Evolutionary conservation across 345 rosid species (phyloP).

Genomic region (Trapa incisa): DNA sequence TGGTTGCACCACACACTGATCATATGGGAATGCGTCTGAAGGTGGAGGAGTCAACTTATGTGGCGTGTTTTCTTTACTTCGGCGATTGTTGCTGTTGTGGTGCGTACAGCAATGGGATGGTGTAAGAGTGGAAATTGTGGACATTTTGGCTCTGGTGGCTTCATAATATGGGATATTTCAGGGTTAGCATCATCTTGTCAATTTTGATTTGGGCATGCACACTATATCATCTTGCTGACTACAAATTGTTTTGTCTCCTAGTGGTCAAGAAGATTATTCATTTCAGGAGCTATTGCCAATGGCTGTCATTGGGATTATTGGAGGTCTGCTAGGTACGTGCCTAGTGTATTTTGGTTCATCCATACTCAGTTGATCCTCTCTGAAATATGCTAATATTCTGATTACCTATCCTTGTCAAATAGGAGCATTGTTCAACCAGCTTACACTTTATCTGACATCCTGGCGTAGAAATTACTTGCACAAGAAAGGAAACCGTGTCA

Average conservation of each 20-base stretch:
- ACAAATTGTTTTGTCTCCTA: slow-evolving; percentile 14
- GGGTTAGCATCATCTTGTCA: slow-evolving; percentile 36
- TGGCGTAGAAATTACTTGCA: slow-evolving; percentile 90
- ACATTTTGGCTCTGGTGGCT: slow-evolving; percentile 93
- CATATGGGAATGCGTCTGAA: slow-evolving; percentile 16
- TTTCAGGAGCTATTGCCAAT: slow-evolving; percentile 86
- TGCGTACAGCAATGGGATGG: slow-evolving; percentile 94
- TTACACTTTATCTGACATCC: slow-evolving; percentile 58
- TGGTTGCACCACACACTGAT: neutral
- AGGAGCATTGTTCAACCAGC: slow-evolving; percentile 97
- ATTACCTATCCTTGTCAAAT: neutral
- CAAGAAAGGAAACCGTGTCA: slow-evolving; percentile 72
- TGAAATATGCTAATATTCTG: neutral
- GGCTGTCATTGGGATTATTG: slow-evolving; percentile 90
- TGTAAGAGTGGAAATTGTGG: slow-evolving; percentile 95
- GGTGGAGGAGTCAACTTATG: slow-evolving; percentile 99
- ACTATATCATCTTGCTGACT: slow-evolving; percentile 4
- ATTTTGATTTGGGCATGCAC: slow-evolving; percentile 1
- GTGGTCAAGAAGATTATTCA: slow-evolving; percentile 97
- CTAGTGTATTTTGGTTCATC: slow-evolving; percentile 4
- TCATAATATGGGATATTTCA: slow-evolving; percentile 92
- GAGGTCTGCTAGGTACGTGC: slow-evolving; percentile 75
- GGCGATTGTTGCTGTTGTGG: slow-evolving; percentile 95
- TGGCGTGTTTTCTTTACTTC: slow-evolving; percentile 99
- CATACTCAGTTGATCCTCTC: neutral